A percentile compares a stretch with the other conserved stretches of the same genome.
phyloP scores from a whole-genome alignment of 345 rosid genomes.

The Angophora floribunda region DNA sequence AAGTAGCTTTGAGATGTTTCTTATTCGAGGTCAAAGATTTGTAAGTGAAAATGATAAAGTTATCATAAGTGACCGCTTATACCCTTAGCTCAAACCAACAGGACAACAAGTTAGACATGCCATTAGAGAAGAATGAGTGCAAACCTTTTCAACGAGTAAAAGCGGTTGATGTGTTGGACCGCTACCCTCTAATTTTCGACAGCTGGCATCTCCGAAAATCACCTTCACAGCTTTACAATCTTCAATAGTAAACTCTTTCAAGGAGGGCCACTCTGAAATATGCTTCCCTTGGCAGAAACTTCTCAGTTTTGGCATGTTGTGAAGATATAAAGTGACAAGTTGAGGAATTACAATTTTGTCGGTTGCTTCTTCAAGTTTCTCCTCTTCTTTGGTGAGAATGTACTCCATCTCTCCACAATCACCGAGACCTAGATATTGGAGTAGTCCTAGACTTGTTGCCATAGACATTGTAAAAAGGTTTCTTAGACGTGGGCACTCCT shows the following conservation, averaged over 20 bases:
- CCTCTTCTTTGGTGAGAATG: background rate
- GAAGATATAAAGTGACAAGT: background rate
- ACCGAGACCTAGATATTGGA: background rate
- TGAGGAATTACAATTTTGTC: background rate
- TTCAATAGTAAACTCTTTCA: background rate
- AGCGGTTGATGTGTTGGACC: background rate
- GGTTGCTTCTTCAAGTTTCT: background rate
- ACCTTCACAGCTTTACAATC: background rate
- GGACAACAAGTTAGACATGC: background rate
- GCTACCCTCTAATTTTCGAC: background rate
- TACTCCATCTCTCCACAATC: background rate
- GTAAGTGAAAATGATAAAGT: too few relatives aligned
- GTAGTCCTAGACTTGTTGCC: background rate
- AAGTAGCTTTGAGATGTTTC: too few relatives aligned
- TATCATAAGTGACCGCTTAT: background rate
- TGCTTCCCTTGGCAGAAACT: background rate
- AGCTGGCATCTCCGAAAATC: background rate
- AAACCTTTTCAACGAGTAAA: background rate
- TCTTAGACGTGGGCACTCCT: background rate
- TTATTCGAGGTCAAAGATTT: too few relatives aligned
- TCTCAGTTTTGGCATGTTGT: background rate
- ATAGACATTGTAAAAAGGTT: background rate
- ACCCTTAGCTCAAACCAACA: background rate
- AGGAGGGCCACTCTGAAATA: background rate
- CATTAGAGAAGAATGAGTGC: background rate